These are phyloP conservation scores for Aspergillus ochraceus DNA, from an alignment of 2,329 filamentous ascomycete genomes.

Conservation along the genomic window DNA sequence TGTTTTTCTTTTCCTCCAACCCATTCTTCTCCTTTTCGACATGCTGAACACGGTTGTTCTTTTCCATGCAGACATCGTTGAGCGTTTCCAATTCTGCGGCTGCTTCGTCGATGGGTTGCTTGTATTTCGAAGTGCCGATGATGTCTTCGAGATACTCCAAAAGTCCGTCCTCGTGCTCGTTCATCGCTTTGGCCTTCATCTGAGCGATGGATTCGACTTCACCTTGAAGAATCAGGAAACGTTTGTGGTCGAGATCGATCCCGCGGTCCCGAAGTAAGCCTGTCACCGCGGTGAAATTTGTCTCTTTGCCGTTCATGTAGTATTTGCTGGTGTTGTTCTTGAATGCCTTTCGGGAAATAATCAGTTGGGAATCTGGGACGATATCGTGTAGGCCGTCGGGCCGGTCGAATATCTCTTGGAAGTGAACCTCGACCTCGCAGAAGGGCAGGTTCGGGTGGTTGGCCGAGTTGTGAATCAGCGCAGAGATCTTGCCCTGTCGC, in stretches of 20 bases:
- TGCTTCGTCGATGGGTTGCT: slow-evolving; percentile 92
- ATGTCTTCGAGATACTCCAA: slow-evolving; percentile 98
- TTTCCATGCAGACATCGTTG: slow-evolving; percentile 93
- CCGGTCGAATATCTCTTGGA: slow-evolving; percentile 90
- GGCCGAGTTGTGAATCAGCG: slow-evolving; percentile 95
- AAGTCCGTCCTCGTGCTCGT: slow-evolving; percentile 93
- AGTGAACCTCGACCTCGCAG: slow-evolving; percentile 96
- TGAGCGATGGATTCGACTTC: slow-evolving; percentile 98
- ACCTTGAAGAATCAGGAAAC: slow-evolving; percentile 94
- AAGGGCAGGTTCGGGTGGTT: slow-evolving; percentile 79
- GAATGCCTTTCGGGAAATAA: slow-evolving; percentile 91
- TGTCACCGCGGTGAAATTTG: slow-evolving; percentile 89
- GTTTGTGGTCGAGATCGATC: slow-evolving; percentile 95
- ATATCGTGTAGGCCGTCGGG: slow-evolving; percentile 72
- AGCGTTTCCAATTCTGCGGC: slow-evolving; percentile 85
- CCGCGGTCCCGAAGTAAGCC: slow-evolving; percentile 82
- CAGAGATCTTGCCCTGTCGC: slow-evolving; percentile 97
- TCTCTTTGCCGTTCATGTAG: slow-evolving; percentile 87
- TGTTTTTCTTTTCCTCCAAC: slow-evolving; percentile 95
- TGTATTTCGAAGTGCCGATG: slow-evolving; percentile 98
- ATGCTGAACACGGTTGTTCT: slow-evolving; percentile 91
- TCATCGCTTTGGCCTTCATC: slow-evolving; percentile 96
- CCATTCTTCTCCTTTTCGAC: slow-evolving; percentile 95
- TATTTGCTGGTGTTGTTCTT: slow-evolving; percentile 99
- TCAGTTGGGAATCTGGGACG: slow-evolving; percentile 77